Evolutionary conservation across 2,329 filamentous ascomycete genomes (phyloP).

Genomic region (Penicillium expansum): DNA sequence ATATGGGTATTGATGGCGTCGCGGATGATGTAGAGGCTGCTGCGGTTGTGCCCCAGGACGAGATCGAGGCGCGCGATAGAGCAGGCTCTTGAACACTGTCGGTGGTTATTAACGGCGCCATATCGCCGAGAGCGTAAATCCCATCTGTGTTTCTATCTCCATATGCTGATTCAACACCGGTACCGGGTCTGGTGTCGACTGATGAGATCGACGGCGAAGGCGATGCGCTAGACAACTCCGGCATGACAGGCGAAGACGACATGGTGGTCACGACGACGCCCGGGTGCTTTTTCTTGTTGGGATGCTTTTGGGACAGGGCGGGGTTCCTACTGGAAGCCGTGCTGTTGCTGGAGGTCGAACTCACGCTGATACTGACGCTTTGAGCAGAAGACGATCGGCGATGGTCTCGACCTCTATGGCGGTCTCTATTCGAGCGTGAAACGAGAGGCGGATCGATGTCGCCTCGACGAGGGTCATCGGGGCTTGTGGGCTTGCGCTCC

Average conservation of each 20-base stretch:
- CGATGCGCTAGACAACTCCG: slow-evolving; percentile 34
- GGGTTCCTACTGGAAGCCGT: slow-evolving; percentile 3
- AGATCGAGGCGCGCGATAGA: slow-evolving; percentile 23
- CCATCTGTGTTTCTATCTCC: slow-evolving; percentile 1
- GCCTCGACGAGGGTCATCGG: background rate
- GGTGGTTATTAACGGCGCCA: slow-evolving; percentile 10
- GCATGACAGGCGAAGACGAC: slow-evolving; percentile 26
- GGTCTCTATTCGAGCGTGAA: slow-evolving; percentile 1
- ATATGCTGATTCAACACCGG: slow-evolving; percentile 20
- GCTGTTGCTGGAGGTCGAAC: background rate
- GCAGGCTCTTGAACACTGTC: background rate
- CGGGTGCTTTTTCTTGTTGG: slow-evolving; percentile 9
- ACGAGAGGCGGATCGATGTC: background rate
- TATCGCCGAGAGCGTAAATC: slow-evolving; percentile 23
- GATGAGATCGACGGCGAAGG: slow-evolving; percentile 32
- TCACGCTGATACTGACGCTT: slow-evolving; percentile 3
- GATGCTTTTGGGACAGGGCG: background rate
- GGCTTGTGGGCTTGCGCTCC: slow-evolving; percentile 15
- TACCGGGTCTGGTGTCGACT: slow-evolving; percentile 28
- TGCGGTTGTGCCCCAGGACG: slow-evolving; percentile 22
- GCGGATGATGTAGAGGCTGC: slow-evolving; percentile 9
- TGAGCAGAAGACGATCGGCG: background rate
- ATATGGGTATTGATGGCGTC: slow-evolving; percentile 2
- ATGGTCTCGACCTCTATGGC: background rate
- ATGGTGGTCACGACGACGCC: slow-evolving; percentile 12